A percentile compares a stretch with the other conserved stretches of the same genome.
phyloP scores from a whole-genome alignment of 257 asterid genomes.

The Sherardia arvensis region DNA sequence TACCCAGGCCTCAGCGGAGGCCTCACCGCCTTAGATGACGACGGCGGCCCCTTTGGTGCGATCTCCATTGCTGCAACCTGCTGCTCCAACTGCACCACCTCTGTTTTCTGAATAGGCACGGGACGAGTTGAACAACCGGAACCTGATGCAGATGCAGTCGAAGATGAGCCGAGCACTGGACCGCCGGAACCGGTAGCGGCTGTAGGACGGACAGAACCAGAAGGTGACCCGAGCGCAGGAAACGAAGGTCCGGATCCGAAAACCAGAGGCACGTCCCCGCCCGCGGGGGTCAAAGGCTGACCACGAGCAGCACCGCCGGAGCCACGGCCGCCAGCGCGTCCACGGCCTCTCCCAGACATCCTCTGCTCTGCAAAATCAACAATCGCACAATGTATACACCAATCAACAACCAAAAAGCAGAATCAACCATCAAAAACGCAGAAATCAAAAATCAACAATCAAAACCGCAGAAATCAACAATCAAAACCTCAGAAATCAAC shows the following conservation, averaged over 20 bases:
- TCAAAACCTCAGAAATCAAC: too few relatives aligned
- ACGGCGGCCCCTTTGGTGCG: slow-evolving; percentile 24
- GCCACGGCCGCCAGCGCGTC: not conserved
- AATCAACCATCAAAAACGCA: too few relatives aligned
- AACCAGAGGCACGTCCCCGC: slow-evolving; percentile 14
- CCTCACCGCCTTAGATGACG: slow-evolving; percentile 39
- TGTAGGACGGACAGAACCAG: not conserved
- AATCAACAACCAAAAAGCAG: too few relatives aligned
- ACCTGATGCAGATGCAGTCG: slow-evolving; percentile 16
- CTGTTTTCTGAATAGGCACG: not conserved
- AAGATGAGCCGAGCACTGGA: not conserved
- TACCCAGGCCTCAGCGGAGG: slow-evolving; percentile 47
- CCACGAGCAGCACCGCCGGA: slow-evolving; percentile 25
- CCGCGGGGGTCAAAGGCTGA: not conserved
- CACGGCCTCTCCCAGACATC: not conserved
- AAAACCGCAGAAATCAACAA: too few relatives aligned
- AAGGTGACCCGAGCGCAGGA: slow-evolving; percentile 4
- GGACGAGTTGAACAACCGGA: not conserved
- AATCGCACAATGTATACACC: too few relatives aligned
- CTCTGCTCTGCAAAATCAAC: not conserved
- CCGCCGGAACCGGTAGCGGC: not conserved
- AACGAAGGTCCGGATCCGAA: not conserved
- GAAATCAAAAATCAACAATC: too few relatives aligned
- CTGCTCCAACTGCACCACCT: not conserved
- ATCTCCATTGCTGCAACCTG: not conserved